These are phyloP conservation scores for Cordyceps cateniannulata DNA, from an alignment of 2,329 filamentous ascomycete genomes.

Conservation along the genomic window DNA sequence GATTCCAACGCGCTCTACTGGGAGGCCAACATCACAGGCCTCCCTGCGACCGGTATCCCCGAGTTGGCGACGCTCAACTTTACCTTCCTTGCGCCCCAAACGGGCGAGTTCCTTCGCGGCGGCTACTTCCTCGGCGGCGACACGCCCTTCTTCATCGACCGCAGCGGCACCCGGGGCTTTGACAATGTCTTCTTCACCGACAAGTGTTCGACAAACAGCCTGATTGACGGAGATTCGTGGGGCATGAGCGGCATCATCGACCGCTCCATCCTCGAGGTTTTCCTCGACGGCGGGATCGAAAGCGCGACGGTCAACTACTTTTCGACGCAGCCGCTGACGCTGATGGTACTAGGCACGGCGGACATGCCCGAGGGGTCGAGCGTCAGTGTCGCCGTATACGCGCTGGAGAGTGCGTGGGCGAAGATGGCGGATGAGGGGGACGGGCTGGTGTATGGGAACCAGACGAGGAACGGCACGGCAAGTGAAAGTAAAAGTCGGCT, in stretches of 20 bases:
- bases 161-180: constrained; percentile 22
- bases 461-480: not conserved
- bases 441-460: constrained; percentile 12
- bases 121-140: constrained; percentile 24
- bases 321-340: constrained; percentile 20
- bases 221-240: constrained; percentile 18
- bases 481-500: not conserved
- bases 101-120: constrained; percentile 22
- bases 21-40: constrained; percentile 43
- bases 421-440: constrained; percentile 2
- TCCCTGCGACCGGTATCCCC: constrained; percentile 17
- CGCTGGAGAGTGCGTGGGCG: constrained; percentile 23
- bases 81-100: constrained; percentile 19
- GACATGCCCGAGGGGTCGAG: constrained; percentile 17
- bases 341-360: constrained; percentile 17
- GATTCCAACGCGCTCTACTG: constrained; percentile 47
- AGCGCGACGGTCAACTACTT: constrained; percentile 27
- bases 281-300: constrained; percentile 27
- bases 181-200: constrained; percentile 28
- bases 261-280: constrained; percentile 29
- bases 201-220: constrained; percentile 21
- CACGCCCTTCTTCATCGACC: constrained; percentile 23
- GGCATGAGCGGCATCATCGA: constrained; percentile 28
- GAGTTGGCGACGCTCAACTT: constrained; percentile 24
- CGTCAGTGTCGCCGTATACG: constrained; percentile 20